Evolutionary conservation across 768 basidiomycete genomes (phyloP).

Genomic region (Leccinum longicurvipes): DNA sequence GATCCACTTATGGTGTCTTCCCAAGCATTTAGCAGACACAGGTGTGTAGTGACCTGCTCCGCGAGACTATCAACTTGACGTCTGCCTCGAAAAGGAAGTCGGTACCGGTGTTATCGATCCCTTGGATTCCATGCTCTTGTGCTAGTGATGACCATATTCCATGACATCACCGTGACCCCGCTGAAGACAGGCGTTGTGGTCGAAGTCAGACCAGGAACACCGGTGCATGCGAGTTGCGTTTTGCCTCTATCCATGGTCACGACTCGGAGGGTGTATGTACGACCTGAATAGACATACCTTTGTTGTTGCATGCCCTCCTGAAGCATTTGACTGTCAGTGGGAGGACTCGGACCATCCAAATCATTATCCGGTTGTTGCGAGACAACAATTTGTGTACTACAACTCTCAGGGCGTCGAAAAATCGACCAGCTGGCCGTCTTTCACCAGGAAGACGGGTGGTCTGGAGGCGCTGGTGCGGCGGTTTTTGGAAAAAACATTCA

Average conservation of each 20-base stretch:
- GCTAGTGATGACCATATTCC: background rate
- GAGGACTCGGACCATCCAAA: conserved; percentile 40
- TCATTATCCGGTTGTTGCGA: conserved; percentile 43
- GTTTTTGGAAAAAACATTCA: conserved; percentile 41
- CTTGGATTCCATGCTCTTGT: too few relatives aligned
- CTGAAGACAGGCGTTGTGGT: conserved; percentile 43
- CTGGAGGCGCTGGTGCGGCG: conserved; percentile 59
- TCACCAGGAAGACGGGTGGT: conserved; percentile 70
- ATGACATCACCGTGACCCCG: conserved; percentile 4
- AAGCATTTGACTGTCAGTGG: background rate
- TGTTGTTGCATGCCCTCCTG: background rate
- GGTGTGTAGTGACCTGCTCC: too few relatives aligned
- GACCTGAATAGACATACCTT: conserved; percentile 65
- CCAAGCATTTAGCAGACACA: too few relatives aligned
- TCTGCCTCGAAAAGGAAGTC: conserved; percentile 7
- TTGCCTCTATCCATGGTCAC: conserved; percentile 82
- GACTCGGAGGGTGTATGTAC: conserved; percentile 73
- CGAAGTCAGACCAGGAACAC: conserved; percentile 31
- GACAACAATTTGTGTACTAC: conserved; percentile 55
- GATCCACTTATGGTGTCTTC: background rate
- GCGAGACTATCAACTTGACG: too few relatives aligned
- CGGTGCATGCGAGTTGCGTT: conserved; percentile 51
- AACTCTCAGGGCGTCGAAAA: conserved; percentile 77
- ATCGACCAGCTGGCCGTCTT: conserved; percentile 69
- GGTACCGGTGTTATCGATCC: too few relatives aligned